Base-by-base conservation (phyloP, 805 yeast species). In the Saccharomycopsis sp. region DNA sequence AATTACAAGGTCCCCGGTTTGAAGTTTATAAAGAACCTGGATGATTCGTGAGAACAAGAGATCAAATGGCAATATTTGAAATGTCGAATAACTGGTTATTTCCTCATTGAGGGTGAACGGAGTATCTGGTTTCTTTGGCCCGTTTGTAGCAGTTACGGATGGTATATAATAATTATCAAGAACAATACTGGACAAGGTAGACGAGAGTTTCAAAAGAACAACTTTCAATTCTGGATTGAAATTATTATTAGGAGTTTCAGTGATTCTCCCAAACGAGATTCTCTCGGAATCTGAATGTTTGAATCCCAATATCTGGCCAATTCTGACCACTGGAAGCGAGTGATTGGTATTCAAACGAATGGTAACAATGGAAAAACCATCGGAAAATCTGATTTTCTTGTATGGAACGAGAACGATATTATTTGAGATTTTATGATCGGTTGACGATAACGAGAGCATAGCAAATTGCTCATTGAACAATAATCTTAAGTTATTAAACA, bases 201-300 rank as follows among this genome's bases (percentile, higher is more conserved):
- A 49, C 7, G 15, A 49, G 3, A 49, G 15, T 7, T 23, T 19
- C 14, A 61, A 35, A 42, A 61, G 17, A 20, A 53, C 29, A 14
- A 62, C 44, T 51, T 57, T 62, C n/a, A 62, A 29, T 35, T 62
- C 64, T 17, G 64, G 64, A 51, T 62, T 62, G 29, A 57, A 62
- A 17, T 47, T 29, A 23, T 62, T 62, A 15, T 54, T 58, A 22
- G 64, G 64, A 44, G 57, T 51, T 35, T 62, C 56, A 14, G 47
- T 50, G 15, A 62, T 55, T 24, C 42, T 35, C 15, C 56, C 58
- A 51, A 57, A 62, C 24, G 52, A 42, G 19, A 51, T 47, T 34
- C 56, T 49, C 3, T 42, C 57, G 12, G 29, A 24, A 3, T 44
- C 42, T 3, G 41, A 9, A 42, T 56, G 56, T 34, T 59, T 49